Base-by-base conservation (phyloP, 257 asterid species). In the Lithospermum erythrorhizon region DNA sequence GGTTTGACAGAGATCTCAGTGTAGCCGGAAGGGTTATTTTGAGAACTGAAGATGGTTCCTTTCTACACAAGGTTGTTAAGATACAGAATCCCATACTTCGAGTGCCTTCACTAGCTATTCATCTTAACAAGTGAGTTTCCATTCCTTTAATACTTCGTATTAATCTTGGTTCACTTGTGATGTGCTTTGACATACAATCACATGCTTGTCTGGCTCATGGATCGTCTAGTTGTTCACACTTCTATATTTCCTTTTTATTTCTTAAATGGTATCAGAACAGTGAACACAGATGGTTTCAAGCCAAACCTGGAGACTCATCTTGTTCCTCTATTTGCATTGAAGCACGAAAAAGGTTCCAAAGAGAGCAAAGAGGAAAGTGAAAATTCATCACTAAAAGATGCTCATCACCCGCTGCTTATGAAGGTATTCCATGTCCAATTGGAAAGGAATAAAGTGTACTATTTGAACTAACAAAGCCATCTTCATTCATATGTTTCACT, bases 271-370 rank as follows among this genome's bases (percentile, higher is more conserved):
- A 61, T 59, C 73, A 91, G 98, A 82, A 84, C 87, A 61, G 95
- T 88, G 76, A 91, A 88, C 75, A 78, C 85, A 58, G 98, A 91
- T 72, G 98, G 98, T 54, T 91, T 91, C 79, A 88, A 86, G 84
- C 98, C 96, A 58, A 91, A 91, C 82, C 80, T 91, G 15, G 98
- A 91, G 87, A 88, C 87, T 65, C 98, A 91, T 32, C 96, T 91
- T 54, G 75, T 78, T 69, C 98, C 95, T 62, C 84, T 91, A 54
- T 68, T 91, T 72, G 98, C 95, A 66, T 78, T 79, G 53, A 84
- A 81, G 67, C 63, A 76, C 68, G 90, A 79, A 62, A 82, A 75
- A 58, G 65, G 62, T 66, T 73, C 85, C 62, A 68, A 79, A 57
- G 84, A 83, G 72, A 37, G 76, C 59, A 75, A 81, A 56, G 87